A percentile compares a stretch with the other conserved stretches of the same genome.
These are phyloP conservation scores for Handroanthus guayacan DNA, from an alignment of 257 asterid species.

Conservation along the genomic window DNA sequence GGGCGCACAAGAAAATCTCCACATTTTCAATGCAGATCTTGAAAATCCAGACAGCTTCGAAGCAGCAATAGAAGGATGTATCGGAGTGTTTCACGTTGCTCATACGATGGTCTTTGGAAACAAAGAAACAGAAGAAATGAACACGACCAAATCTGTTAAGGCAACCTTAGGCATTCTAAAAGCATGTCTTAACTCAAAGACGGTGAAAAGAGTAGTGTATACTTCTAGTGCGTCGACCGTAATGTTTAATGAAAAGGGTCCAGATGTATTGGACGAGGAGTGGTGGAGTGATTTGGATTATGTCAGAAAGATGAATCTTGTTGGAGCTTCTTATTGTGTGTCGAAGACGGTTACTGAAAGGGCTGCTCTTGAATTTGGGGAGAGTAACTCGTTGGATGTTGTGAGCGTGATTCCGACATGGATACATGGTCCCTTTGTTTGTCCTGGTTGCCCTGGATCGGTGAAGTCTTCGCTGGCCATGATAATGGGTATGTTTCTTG, in stretches of 20 bases:
- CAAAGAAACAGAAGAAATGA: constrained; percentile 46
- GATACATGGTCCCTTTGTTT: constrained; percentile 28
- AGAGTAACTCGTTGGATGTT: constrained; percentile 35
- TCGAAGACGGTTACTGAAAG: constrained; percentile 37
- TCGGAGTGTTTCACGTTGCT: constrained; percentile 58
- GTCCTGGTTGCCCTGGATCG: constrained; percentile 16
- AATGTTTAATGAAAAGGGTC: constrained; percentile 15
- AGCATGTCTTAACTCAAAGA: constrained; percentile 44
- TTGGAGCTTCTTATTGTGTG: not conserved
- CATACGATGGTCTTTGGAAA: constrained; percentile 45
- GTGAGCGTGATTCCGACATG: constrained; percentile 15
- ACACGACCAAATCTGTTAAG: constrained; percentile 24
- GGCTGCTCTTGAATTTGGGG: constrained; percentile 39
- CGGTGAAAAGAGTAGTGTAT: constrained; percentile 46
- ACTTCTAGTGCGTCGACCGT: constrained; percentile 41
- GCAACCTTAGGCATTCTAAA: constrained; percentile 40
- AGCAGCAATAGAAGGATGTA: constrained; percentile 53
- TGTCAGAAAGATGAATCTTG: not conserved
- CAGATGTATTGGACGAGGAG: constrained; percentile 33
- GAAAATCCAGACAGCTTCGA: constrained; percentile 45
- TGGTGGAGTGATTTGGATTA: constrained; percentile 41
- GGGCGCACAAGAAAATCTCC: constrained; percentile 48
- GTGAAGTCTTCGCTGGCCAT: constrained; percentile 8
- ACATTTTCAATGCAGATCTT: constrained; percentile 52
- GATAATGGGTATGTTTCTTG: not conserved